Percentiles rank a stretch among this genome's conserved stretches.
These are phyloP conservation scores for Ophidiomyces ophidiicola DNA, from an alignment of 2,329 filamentous ascomycete genomes.

Conservation along the genomic window DNA sequence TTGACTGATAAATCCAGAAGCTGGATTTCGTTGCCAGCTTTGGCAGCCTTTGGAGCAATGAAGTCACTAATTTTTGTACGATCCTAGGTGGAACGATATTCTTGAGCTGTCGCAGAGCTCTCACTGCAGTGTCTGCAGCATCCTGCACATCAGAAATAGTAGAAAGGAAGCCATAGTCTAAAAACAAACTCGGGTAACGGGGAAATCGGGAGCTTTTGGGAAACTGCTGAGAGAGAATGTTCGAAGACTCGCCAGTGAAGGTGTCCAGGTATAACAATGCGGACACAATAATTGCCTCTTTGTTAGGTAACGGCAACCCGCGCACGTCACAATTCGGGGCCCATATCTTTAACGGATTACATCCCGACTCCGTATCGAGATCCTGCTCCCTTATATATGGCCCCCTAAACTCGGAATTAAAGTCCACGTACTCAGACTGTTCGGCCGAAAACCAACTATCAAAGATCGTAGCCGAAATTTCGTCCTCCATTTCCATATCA, in stretches of 20 bases:
- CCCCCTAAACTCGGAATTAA: too few species aligned
- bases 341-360: neutral
- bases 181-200: slow-evolving; percentile 13
- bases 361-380: neutral
- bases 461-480: neutral
- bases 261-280: slow-evolving; percentile 16
- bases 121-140: slow-evolving; percentile 1
- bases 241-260: neutral
- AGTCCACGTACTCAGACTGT: too few species aligned
- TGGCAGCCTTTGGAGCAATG: slow-evolving; percentile 7
- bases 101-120: neutral
- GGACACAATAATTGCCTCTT: slow-evolving; percentile 15
- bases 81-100: slow-evolving; percentile 10
- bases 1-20: slow-evolving; percentile 4
- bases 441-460: neutral
- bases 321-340: neutral
- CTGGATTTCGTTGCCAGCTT: neutral
- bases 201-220: slow-evolving; percentile 5
- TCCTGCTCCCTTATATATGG: neutral
- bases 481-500: neutral
- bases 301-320: neutral
- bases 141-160: neutral
- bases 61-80: slow-evolving; percentile 10
- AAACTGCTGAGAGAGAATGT: slow-evolving; percentile 10
- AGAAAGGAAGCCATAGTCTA: slow-evolving; percentile 14